These are phyloP conservation scores for Penicillium paradoxum DNA, from an alignment of 495 filamentous ascomycete species.

Conservation along the genomic window DNA sequence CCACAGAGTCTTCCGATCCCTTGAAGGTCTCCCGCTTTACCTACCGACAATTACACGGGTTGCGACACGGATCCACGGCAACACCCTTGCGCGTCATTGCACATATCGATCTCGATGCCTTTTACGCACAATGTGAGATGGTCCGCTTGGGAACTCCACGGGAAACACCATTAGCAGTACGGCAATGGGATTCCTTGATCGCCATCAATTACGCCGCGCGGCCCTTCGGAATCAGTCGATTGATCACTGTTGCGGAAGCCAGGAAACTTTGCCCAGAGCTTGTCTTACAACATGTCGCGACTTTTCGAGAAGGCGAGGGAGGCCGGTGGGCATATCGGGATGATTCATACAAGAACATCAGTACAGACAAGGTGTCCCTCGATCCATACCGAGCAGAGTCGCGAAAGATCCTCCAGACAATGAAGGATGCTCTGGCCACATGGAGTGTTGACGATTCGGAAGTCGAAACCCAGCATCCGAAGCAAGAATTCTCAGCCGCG, in stretches of 20 bases:
- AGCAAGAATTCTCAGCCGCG: slow-evolving; percentile 47
- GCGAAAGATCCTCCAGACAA: slow-evolving; percentile 71
- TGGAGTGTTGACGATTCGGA: slow-evolving; percentile 22
- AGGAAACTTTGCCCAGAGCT: slow-evolving; percentile 81
- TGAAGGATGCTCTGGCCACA: slow-evolving; percentile 63
- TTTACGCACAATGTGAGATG: slow-evolving; percentile 97
- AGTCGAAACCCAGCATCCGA: slow-evolving; percentile 35
- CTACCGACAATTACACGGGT: slow-evolving; percentile 71
- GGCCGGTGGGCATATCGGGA: slow-evolving; percentile 81
- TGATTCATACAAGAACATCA: slow-evolving; percentile 69
- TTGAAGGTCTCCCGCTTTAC: slow-evolving; percentile 69
- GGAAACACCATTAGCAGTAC: slow-evolving; percentile 83
- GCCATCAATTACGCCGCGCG: slow-evolving; percentile 94
- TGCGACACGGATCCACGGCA: slow-evolving; percentile 62
- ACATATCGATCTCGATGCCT: slow-evolving; percentile 94
- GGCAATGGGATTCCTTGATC: slow-evolving; percentile 74
- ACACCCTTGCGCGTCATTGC: slow-evolving; percentile 83
- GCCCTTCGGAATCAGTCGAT: slow-evolving; percentile 68
- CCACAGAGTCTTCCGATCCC: slow-evolving; percentile 31
- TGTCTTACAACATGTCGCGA: slow-evolving; percentile 87
- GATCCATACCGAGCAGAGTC: slow-evolving; percentile 90
- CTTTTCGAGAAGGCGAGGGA: slow-evolving; percentile 86
- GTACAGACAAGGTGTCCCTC: slow-evolving; percentile 84
- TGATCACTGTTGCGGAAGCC: slow-evolving; percentile 74
- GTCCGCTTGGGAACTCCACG: slow-evolving; percentile 71